These are phyloP conservation scores for Sphagnum tenellum DNA, from an alignment of 225 moss, liverwort and hornwort species.

Conservation along the genomic window DNA sequence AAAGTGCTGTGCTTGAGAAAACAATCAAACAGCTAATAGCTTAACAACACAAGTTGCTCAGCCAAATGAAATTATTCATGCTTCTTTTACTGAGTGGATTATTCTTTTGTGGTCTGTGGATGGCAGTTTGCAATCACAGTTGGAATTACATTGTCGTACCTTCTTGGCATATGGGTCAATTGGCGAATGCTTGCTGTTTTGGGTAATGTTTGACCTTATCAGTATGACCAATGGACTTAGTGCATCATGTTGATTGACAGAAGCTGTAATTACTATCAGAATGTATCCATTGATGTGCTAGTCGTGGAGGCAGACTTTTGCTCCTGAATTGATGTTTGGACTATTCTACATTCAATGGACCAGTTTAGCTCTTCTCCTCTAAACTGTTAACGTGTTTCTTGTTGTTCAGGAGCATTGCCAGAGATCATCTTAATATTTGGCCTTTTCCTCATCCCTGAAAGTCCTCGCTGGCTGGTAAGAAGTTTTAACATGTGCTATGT, in stretches of 20 bases:
- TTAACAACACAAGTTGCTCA: too few relatives aligned
- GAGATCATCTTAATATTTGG: slow-evolving; percentile 37
- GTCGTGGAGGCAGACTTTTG: not conserved
- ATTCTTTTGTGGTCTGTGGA: not conserved
- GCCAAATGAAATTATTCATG: too few relatives aligned
- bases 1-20: too few relatives aligned
- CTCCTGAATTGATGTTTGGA: not conserved
- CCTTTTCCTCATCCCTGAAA: slow-evolving; percentile 66
- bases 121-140: slow-evolving; percentile 51
- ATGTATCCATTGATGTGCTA: too few relatives aligned
- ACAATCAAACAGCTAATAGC: too few relatives aligned
- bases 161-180: slow-evolving; percentile 45
- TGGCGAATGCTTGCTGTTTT: slow-evolving; percentile 66
- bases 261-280: too few relatives aligned
- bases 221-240: not conserved
- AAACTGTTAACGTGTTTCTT: not conserved
- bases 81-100: too few relatives aligned
- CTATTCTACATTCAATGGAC: not conserved
- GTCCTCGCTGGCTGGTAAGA: slow-evolving; percentile 80
- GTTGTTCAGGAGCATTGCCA: slow-evolving; percentile 43
- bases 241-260: too few relatives aligned
- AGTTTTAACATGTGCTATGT: too few relatives aligned
- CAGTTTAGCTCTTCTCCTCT: not conserved
- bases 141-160: slow-evolving; percentile 66
- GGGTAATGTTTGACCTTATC: slow-evolving; percentile 28